Evolutionary conservation across 805 yeast genomes (phyloP).

Genomic region (Candida pini): DNA sequence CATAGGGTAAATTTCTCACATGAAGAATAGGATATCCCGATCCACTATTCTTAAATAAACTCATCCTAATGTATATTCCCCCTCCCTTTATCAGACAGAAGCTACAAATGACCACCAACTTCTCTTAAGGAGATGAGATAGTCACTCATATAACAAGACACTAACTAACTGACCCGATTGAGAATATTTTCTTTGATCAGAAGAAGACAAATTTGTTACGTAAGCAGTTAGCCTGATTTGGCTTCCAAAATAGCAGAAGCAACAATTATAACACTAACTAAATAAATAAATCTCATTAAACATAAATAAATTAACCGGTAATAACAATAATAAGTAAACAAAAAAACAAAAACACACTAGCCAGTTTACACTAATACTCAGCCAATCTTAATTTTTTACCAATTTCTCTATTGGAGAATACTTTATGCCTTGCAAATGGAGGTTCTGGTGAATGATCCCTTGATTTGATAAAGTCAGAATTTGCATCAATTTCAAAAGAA

Average conservation of each 20-base stretch:
- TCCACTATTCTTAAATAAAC: conserved; percentile 17
- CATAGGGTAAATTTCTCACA: conserved; percentile 55
- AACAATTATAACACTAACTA: not conserved
- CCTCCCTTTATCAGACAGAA: no score
- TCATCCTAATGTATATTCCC: no score
- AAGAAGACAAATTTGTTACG: no score
- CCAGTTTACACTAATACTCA: conserved; percentile 40
- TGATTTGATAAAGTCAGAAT: conserved; percentile 51
- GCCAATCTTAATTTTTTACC: conserved; percentile 61
- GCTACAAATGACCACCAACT: no score
- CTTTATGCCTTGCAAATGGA: conserved; percentile 22
- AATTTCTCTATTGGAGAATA: conserved; percentile 40
- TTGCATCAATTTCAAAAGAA: conserved; percentile 60
- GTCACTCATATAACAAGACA: no score
- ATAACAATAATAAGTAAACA: not conserved
- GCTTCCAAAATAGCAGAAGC: not conserved
- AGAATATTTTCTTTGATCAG: no score
- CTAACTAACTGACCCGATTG: no score
- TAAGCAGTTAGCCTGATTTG: no score
- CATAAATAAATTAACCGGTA: not conserved
- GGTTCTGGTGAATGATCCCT: conserved; percentile 59
- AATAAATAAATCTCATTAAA: not conserved
- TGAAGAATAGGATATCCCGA: conserved; percentile 37
- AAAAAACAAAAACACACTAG: not conserved
- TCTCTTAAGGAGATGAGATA: no score